Evolutionary conservation across 352 stramenopile genomes (phyloP), one percentile per base, ranked within the genome.

Genomic region (Phytophthora multivora): DNA sequence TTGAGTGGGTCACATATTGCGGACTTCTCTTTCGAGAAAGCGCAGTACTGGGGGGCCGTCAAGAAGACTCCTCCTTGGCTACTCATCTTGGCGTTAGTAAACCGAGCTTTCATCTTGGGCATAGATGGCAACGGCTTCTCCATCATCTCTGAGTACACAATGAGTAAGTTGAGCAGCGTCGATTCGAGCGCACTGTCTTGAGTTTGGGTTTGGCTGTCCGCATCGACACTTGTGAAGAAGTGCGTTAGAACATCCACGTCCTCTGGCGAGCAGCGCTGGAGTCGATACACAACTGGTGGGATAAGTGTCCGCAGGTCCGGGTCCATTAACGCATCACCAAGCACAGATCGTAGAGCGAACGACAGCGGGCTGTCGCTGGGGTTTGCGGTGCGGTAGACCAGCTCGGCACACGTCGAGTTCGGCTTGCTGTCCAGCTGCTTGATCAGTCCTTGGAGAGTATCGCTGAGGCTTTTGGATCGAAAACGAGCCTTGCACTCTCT

Each of bases 1-100:
- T 30, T 28, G 21, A 53, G 31, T 13, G 51, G 19, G 2, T 59
- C 15, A 31, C 75, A 86, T 2, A 55, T 26, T 9, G 54, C 7
- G 21, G 69, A 77, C 0, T 64, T 51, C 1, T 83, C 68, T 56
- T 82, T 77, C 7, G 66, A 64, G 58, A 78, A 84, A 13, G 66
- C 63, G 39, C 78, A 88, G 59, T 88, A 88, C 13, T 52, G 58
- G n/a, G 63, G 45, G 12, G 69, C 51, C 8, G 42, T 50, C 6
- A 10, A 13, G 9, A 55, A 55, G 6, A 50, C 28, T 4, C 51
- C 58, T 33, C 28, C 9, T 13, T 33, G 28, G 35, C n/a, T 10
- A 19, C 13, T 18, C 13, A 40, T 19, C 11, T n/a, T 40, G 4
- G 35, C 5, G 13, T 40, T 40, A n/a, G 35, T 40, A 18, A 18